Percentiles rank a stretch among this genome's conserved stretches.
These are phyloP conservation scores for Lasiodiplodia sp. DNA, from an alignment of 2,329 filamentous ascomycete genomes.

Conservation along the genomic window DNA sequence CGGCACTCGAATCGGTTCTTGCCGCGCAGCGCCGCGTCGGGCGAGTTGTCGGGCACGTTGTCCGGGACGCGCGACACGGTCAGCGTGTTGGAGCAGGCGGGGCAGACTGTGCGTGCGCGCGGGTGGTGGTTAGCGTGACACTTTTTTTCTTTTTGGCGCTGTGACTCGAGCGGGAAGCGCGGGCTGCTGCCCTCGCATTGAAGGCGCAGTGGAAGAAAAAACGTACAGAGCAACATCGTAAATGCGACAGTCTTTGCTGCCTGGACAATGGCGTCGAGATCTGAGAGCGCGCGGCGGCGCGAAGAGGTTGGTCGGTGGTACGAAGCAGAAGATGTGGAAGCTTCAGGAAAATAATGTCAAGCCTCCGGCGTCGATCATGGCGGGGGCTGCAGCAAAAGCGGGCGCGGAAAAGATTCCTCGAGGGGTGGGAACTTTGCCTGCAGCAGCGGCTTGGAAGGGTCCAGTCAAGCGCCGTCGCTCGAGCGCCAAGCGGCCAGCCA, in stretches of 20 bases:
- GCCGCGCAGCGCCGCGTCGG: conserved; percentile 40
- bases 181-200: neutral
- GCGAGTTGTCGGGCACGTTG: conserved; percentile 48
- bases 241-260: neutral
- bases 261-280: neutral
- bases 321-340: neutral
- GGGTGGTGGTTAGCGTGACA: neutral
- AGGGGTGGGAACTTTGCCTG: neutral
- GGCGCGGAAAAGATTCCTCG: conserved; percentile 6
- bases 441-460: neutral
- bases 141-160: neutral
- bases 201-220: neutral
- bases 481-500: conserved; percentile 14
- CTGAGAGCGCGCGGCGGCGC: neutral
- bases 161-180: conserved; percentile 2
- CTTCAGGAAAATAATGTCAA: conserved; percentile 24
- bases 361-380: conserved; percentile 21
- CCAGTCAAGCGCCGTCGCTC: conserved; percentile 3
- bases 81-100: conserved; percentile 83
- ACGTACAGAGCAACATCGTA: conserved; percentile 71
- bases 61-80: conserved; percentile 66
- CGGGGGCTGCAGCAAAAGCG: conserved; percentile 19
- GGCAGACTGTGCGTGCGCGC: conserved; percentile 68
- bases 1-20: conserved; percentile 91
- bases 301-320: neutral